Conservation (phyloP, 2,329 filamentous ascomycete genomes). For the Aspergillus awamori region DNA sequence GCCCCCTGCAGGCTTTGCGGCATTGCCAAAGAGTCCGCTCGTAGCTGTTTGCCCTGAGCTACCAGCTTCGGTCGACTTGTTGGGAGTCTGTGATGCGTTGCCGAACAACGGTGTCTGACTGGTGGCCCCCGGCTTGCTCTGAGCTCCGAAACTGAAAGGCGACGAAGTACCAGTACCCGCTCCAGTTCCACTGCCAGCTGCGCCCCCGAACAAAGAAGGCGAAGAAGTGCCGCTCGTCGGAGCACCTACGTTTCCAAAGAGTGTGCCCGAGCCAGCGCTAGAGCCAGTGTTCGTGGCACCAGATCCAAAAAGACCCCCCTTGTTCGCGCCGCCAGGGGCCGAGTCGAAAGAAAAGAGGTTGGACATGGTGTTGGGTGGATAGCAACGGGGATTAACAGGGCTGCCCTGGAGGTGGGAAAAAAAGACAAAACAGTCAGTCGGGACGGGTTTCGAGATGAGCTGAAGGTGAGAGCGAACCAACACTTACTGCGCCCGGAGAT, state of each 20-base stretch:
- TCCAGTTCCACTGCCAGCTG: conserved; percentile 22
- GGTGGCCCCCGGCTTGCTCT: conserved; percentile 28
- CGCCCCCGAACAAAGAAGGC: conserved; percentile 31
- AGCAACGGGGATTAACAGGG: conserved; percentile 24
- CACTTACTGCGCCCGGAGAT: conserved; percentile 30
- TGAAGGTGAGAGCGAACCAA: conserved; percentile 2
- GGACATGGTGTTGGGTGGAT: conserved; percentile 33
- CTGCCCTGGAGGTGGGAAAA: conserved; percentile 26
- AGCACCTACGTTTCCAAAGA: conserved; percentile 48
- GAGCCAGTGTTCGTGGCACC: conserved; percentile 31
- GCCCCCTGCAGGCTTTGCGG: conserved; percentile 27
- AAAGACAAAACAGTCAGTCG: conserved; percentile 19
- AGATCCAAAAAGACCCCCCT: conserved; percentile 39
- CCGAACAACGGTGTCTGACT: conserved; percentile 33
- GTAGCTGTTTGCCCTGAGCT: conserved; percentile 35
- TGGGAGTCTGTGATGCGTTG: conserved; percentile 38
- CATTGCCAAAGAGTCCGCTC: conserved; percentile 39
- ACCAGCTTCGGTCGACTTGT: conserved; percentile 39
- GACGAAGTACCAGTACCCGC: conserved; percentile 26
- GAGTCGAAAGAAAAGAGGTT: conserved; percentile 44
- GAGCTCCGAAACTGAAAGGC: conserved; percentile 40
- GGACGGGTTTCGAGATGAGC: neutral
- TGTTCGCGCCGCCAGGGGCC: conserved; percentile 38
- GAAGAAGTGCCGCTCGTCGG: conserved; percentile 36
- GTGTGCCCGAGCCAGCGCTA: conserved; percentile 29